Conservation (phyloP, 2,329 filamentous ascomycete genomes). For the Beauveria pseudobassiana region DNA sequence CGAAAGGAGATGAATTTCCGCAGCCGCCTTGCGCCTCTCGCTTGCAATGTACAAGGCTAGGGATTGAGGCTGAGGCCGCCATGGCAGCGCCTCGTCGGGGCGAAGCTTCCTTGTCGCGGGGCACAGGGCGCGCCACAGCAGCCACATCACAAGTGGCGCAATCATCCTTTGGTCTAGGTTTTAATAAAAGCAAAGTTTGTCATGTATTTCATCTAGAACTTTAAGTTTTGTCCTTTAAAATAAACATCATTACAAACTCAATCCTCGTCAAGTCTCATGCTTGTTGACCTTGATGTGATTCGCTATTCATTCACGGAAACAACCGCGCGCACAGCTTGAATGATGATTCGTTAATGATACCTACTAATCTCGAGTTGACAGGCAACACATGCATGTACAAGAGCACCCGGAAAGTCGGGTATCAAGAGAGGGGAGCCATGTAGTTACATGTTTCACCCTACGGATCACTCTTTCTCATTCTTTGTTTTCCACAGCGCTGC, state of each 20-base stretch:
- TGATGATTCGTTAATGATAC: no score
- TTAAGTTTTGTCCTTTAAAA: neutral
- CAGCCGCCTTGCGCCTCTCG: neutral
- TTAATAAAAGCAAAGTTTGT: neutral
- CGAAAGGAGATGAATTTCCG: neutral
- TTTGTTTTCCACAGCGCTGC: neutral
- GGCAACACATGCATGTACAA: neutral
- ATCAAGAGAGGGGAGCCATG: neutral
- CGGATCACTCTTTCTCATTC: neutral
- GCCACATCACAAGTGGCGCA: neutral
- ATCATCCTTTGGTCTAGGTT: no score
- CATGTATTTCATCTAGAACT: neutral
- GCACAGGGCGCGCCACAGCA: neutral
- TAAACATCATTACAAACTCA: no score
- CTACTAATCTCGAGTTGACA: no score
- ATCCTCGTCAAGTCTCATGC: no score
- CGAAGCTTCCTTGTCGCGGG: neutral
- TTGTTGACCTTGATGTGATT: neutral
- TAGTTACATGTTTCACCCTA: no score
- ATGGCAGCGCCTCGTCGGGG: slow-evolving; percentile 2
- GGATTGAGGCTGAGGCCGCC: neutral
- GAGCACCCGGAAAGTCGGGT: neutral
- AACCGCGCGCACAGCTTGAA: no score
- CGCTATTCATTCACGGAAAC: neutral
- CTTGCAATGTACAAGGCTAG: neutral